Base-by-base conservation (phyloP, 208 protist genomes). In the Trypanosoma grayi region DNA sequence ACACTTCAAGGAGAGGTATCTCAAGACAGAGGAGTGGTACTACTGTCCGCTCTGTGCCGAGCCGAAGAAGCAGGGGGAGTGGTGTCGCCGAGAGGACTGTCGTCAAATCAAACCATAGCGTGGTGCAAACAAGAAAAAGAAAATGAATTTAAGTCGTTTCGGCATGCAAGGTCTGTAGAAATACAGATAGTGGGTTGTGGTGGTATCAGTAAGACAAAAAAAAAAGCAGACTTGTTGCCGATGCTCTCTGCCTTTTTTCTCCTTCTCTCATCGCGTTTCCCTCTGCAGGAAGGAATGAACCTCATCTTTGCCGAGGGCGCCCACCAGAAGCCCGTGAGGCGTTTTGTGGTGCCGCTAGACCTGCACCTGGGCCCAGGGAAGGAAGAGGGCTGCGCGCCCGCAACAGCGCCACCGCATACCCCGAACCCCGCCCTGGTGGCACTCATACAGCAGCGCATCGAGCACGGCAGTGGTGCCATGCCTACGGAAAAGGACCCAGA, bases 1-100 rank as follows among this genome's bases (percentile, higher is more conserved):
- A 10, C 87, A 94, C 82, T 96, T 96, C 66, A 96, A 96, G 62
- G 85, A 94, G 64, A 79, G 77, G 36, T 92, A 93, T 46, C 60
- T 94, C 14, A 89, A 91, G 64, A 18, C 92, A 39, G 80, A 93
- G 69, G 83, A 93, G 66, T 96, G 90, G 87, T 96, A 96, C 73
- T 93, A 87, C 79, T 96, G 90, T 70, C 90, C 90, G 9, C 64
- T 96, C 18, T 96, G 90, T 60, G 90, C 87, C 1, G 90, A 96
- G 63, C 90, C 90, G 11, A 96, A 96, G 65, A 83, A 85, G 60
- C 85, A 90, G 53, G 90, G 87, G 0, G 85, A 96, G 66, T 93
- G 85, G 84, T 96, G 90, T 58, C 75, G 90, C 2, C 82, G 87
- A 1, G 90, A 96, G 66, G 87, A 94, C 39, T 96, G 90, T 54